Evolutionary conservation across 306 rosid species (phyloP), one percentile per base, ranked within the genome.

Genomic region (Sophora flavescens): DNA sequence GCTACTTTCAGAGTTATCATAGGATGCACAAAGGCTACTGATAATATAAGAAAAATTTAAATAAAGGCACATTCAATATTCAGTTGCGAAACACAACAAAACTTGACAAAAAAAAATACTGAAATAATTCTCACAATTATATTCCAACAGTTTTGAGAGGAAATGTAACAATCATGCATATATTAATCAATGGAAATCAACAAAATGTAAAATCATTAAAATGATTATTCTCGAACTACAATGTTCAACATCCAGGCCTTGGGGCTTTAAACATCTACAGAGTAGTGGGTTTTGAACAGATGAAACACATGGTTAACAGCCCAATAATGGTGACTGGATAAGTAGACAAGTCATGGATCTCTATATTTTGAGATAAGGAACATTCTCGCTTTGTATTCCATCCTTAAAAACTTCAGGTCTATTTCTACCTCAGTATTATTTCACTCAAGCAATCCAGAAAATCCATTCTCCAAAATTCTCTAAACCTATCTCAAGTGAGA

Each of bases 1-100:
- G 42, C 12, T 54, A 63, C 28, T 41, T 41, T 65, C 6, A 56
- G 61, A 83, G 54, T 68, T 54, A 81, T 35, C 52, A 54, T 47
- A 30, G 56, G 13, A 66, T 38, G 45, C 10, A 75, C 54, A 64
- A 45, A 69, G 33, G 30, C 10, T 17, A 26, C 14, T 53, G 38
- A 63, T 67, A 22, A 42, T 10, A 9, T n/a, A 35, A 57, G 50
- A 2, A 32, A 15, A 59, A 33, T 71, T 41, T n/a, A 33, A 54
- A 63, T 38, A 64, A 3, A 70, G 12, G 12, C 17, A 56, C n/a
- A 11, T 51, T 32, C 28, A 77, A 72, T 18, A 75, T 42, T 41
- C 64, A 63, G 13, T 14, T 48, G 14, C 1, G 28, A 30, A 68
- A 5, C 41, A 75, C 8, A 41, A 18, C 64, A 42, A 42, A 44